phyloP scores from a whole-genome alignment of 2,329 filamentous ascomycete species.

The Verticillium albo-atrum region DNA sequence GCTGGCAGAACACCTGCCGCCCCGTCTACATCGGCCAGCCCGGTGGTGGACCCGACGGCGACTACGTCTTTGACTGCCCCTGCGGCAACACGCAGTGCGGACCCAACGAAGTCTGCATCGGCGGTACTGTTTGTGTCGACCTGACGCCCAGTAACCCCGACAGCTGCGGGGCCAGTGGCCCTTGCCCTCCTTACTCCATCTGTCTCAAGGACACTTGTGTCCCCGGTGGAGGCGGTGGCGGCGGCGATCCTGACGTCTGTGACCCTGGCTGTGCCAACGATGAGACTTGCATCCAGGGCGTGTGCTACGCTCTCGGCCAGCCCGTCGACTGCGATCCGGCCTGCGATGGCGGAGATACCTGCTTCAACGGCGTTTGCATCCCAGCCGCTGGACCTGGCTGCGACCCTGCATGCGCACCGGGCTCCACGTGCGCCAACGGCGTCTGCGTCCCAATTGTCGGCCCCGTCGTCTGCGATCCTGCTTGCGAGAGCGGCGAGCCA shows the following conservation, averaged over 20 bases:
- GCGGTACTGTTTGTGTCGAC: neutral
- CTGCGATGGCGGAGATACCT: no score
- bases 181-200: neutral
- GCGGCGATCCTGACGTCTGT: neutral
- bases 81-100: neutral
- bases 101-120: neutral
- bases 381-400: no score
- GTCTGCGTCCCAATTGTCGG: neutral
- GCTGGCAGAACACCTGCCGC: neutral
- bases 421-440: neutral
- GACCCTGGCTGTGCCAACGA: neutral
- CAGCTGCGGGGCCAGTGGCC: neutral
- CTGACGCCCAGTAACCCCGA: neutral
- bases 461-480: neutral
- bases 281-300: neutral
- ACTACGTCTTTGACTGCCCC: neutral
- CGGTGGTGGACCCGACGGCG: neutral
- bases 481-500: neutral
- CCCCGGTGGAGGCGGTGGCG: neutral
- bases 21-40: neutral
- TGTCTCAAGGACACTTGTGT: neutral
- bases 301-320: neutral
- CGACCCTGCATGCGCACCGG: no score
- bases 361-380: no score
- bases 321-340: neutral